Percentiles rank a stretch among this genome's conserved stretches.
Evolutionary conservation across 2,329 filamentous ascomycete genomes (phyloP).

Genomic region (Microcera coccophila): DNA sequence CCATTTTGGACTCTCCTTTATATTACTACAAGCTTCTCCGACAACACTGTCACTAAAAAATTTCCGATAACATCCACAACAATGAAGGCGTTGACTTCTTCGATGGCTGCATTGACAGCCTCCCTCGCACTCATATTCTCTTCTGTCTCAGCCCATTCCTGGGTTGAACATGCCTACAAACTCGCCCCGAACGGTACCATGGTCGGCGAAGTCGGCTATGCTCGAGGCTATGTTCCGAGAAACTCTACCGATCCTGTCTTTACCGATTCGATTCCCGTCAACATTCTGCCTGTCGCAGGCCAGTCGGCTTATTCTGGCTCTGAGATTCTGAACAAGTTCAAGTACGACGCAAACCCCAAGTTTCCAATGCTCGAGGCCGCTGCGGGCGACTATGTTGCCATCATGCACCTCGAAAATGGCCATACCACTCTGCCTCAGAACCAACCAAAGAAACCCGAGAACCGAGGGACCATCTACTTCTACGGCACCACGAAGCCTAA

Average conservation of each 20-base stretch:
- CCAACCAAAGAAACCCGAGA: slow-evolving; percentile 56
- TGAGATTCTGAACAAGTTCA: slow-evolving; percentile 47
- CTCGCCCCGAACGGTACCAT: slow-evolving; percentile 73
- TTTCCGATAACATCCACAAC: slow-evolving; percentile 1
- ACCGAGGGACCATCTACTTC: slow-evolving; percentile 69
- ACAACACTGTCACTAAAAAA: slow-evolving; percentile 4
- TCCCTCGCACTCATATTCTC: slow-evolving; percentile 31
- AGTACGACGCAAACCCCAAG: slow-evolving; percentile 37
- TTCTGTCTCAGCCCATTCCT: slow-evolving; percentile 61
- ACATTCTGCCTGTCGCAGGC: slow-evolving; percentile 58
- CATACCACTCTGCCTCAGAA: slow-evolving; percentile 62
- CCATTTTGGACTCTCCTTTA: slow-evolving; percentile 9
- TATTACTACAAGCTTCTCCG: background rate
- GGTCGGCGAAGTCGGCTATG: slow-evolving; percentile 65
- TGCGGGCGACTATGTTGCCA: slow-evolving; percentile 60
- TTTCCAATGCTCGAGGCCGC: slow-evolving; percentile 60
- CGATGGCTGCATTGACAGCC: slow-evolving; percentile 20
- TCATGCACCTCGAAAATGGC: slow-evolving; percentile 71
- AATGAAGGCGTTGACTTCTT: slow-evolving; percentile 16
- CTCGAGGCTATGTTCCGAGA: slow-evolving; percentile 66
- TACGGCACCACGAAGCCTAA: slow-evolving; percentile 65
- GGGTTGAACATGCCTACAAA: slow-evolving; percentile 73
- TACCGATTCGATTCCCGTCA: slow-evolving; percentile 55
- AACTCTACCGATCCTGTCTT: slow-evolving; percentile 46
- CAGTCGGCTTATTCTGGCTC: slow-evolving; percentile 62